Percentiles rank a stretch among this genome's conserved stretches.
These are phyloP conservation scores for Cucumis sativus DNA, from an alignment of 306 rosid species.

Conservation along the genomic window Cucumber_9930_V3 NC_026656.2:17553001-17553500, in stretches of 20 bases:
- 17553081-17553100: constrained; percentile 41
- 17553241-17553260: constrained; percentile 42
- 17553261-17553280: constrained; percentile 99
- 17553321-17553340: constrained; percentile 86
- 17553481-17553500: constrained; percentile 66
- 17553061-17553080: not conserved
- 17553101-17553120: constrained; percentile 65
- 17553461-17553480: constrained; percentile 91
- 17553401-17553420: constrained; percentile 85
- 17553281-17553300: constrained; percentile 89
- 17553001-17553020: constrained; percentile 13
- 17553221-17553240: constrained; percentile 86
- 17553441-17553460: constrained; percentile 79
- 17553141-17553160: constrained; percentile 93
- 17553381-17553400: constrained; percentile 37
- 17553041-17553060: not conserved
- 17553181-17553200: constrained; percentile 83
- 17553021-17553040: constrained; percentile 12
- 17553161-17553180: constrained; percentile 59
- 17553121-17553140: constrained; percentile 89
- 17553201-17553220: constrained; percentile 64
- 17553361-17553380: constrained; percentile 45
- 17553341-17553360: constrained; percentile 87
- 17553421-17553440: constrained; percentile 95
- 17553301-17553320: constrained; percentile 80